Evolutionary conservation across 371 early-diverging fungal genomes (phyloP).

Genomic region (Mortierella sp.): DNA sequence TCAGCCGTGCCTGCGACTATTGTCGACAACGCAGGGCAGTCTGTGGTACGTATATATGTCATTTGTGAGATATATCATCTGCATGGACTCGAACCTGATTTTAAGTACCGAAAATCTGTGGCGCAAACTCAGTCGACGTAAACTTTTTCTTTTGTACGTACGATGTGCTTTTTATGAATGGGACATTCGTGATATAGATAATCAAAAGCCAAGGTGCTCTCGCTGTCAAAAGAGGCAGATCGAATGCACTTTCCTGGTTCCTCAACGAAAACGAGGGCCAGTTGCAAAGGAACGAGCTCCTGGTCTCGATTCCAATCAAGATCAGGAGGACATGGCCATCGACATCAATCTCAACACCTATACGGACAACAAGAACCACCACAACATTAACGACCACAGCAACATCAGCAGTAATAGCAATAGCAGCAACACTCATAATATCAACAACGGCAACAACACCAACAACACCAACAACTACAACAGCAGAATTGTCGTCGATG

Average conservation of each 20-base stretch:
- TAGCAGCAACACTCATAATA: neutral
- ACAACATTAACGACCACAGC: neutral
- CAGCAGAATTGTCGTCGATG: neutral
- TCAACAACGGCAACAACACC: neutral
- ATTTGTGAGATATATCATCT: no score
- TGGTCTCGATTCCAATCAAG: constrained; percentile 1
- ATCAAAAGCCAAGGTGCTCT: neutral
- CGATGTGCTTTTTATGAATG: neutral
- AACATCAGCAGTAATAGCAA: neutral
- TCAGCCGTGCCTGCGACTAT: neutral
- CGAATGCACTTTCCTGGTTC: neutral
- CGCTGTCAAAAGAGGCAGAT: neutral
- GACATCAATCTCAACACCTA: neutral
- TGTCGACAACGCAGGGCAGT: constrained; percentile 1
- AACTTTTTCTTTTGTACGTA: neutral
- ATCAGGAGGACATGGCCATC: neutral
- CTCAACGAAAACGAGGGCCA: neutral
- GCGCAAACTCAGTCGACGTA: neutral
- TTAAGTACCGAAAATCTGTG: neutral
- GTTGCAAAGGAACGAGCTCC: neutral
- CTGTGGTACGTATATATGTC: neutral
- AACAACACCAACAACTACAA: neutral
- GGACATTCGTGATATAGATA: neutral
- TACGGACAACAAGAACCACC: neutral
- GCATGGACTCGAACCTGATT: no score